These are phyloP conservation scores for Lablab purpureus DNA, from an alignment of 306 rosid species.

Conservation along the genomic window DNA sequence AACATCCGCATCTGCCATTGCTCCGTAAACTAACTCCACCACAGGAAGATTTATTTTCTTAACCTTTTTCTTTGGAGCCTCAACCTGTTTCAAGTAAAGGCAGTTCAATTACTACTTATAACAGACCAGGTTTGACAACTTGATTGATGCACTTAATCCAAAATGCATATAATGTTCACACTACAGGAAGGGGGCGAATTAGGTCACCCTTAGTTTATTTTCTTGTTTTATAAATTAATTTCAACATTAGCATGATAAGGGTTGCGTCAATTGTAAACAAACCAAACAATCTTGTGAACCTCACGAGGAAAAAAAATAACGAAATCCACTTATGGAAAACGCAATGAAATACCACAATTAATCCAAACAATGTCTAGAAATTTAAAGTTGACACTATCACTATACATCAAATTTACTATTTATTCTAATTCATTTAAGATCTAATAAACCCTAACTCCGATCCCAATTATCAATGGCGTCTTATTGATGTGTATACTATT, in stretches of 20 bases:
- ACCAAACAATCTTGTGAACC: not conserved
- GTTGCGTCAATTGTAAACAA: not conserved
- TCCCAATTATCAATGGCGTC: not conserved
- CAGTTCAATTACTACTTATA: slow-evolving; percentile 15
- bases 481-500: not conserved
- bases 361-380: too few relatives aligned
- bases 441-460: not conserved
- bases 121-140: not conserved
- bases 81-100: slow-evolving; percentile 54
- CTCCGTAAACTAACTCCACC: slow-evolving; percentile 78
- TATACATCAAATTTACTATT: not conserved
- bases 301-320: not conserved
- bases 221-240: not conserved
- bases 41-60: slow-evolving; percentile 80
- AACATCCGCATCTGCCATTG: slow-evolving; percentile 64
- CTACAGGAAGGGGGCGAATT: not conserved
- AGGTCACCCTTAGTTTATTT: not conserved
- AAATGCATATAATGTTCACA: not conserved
- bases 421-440: not conserved
- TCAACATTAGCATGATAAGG: not conserved
- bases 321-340: slow-evolving; percentile 6
- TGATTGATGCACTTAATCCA: slow-evolving; percentile 15
- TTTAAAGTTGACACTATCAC: not conserved
- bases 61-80: slow-evolving; percentile 84
- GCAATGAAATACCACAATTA: slow-evolving; percentile 9